Evolutionary conservation across 371 early-diverging fungal genomes (phyloP).

Genomic region (Apophysomyces ossiformis): DNA sequence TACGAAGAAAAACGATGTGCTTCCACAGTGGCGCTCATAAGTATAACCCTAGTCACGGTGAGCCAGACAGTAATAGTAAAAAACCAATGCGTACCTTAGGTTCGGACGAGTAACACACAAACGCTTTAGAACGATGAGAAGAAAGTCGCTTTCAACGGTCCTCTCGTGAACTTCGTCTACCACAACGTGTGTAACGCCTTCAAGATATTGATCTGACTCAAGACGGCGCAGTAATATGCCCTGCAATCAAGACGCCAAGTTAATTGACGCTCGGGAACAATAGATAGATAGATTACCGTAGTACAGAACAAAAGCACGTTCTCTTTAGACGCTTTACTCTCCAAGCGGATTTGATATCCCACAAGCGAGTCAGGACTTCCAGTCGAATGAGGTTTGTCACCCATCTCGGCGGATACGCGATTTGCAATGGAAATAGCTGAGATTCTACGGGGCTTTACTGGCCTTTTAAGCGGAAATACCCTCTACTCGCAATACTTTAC

Average conservation of each 20-base stretch:
- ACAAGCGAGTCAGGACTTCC: constrained; percentile 65
- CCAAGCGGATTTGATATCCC: constrained; percentile 88
- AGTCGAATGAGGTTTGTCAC: constrained; percentile 55
- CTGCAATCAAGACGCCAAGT: constrained; percentile 18
- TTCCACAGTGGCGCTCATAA: constrained; percentile 90
- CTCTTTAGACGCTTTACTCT: constrained; percentile 57
- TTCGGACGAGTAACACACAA: constrained; percentile 57
- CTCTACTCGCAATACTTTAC: constrained; percentile 29
- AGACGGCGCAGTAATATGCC: constrained; percentile 77
- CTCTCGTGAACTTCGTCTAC: constrained; percentile 93
- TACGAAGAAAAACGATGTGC: constrained; percentile 67
- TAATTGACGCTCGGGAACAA: background rate
- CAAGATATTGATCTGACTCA: constrained; percentile 62
- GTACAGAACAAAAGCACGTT: constrained; percentile 78
- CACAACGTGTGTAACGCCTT: constrained; percentile 71
- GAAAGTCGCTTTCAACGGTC: constrained; percentile 81
- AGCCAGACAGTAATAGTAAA: background rate
- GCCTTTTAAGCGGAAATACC: background rate
- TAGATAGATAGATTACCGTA: constrained; percentile 44
- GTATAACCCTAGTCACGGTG: constrained; percentile 48
- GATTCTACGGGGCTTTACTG: constrained; percentile 82
- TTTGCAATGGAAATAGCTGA: constrained; percentile 93
- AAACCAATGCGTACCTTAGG: constrained; percentile 62
- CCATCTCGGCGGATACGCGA: constrained; percentile 86
- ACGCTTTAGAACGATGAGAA: constrained; percentile 68